These are phyloP conservation scores for Phytophthora chlamydospora DNA, from an alignment of 352 stramenopile genomes.

Conservation along the genomic window DNA sequence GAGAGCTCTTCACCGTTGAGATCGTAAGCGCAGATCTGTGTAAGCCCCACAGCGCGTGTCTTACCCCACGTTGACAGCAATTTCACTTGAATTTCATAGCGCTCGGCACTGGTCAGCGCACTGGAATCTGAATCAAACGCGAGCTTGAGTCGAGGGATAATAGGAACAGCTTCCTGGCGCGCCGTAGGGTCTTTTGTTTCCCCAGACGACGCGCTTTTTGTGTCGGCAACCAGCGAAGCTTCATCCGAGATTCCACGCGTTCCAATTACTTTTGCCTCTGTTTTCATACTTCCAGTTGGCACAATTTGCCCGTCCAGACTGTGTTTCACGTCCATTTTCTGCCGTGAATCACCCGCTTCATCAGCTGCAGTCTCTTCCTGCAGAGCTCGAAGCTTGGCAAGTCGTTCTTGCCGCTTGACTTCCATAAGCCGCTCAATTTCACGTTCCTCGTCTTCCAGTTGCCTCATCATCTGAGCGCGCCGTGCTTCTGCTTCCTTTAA, in stretches of 20 bases:
- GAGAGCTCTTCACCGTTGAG: constrained; percentile 57
- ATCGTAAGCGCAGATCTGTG: constrained; percentile 75
- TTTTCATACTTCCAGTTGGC: too few species aligned
- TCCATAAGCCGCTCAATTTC: constrained; percentile 75
- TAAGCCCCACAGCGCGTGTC: constrained; percentile 63
- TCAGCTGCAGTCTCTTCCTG: constrained; percentile 39
- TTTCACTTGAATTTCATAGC: constrained; percentile 61
- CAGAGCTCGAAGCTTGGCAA: constrained; percentile 59
- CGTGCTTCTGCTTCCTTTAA: constrained; percentile 60
- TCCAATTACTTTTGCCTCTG: too few species aligned
- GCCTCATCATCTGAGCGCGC: constrained; percentile 58
- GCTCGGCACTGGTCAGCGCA: background rate
- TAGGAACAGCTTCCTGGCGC: background rate
- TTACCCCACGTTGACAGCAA: constrained; percentile 74
- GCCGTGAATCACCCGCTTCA: too few species aligned
- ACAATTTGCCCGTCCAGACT: too few species aligned
- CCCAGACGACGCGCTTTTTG: background rate
- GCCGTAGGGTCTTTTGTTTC: constrained; percentile 6
- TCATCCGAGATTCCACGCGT: too few species aligned
- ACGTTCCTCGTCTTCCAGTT: constrained; percentile 77
- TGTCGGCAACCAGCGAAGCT: too few species aligned
- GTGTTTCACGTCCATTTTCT: too few species aligned
- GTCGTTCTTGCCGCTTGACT: constrained; percentile 59
- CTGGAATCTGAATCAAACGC: background rate
- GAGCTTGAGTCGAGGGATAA: constrained; percentile 43